Evolutionary conservation across 148 eudicot genomes (phyloP).

Genomic region (Nepenthes mirabilis): DNA sequence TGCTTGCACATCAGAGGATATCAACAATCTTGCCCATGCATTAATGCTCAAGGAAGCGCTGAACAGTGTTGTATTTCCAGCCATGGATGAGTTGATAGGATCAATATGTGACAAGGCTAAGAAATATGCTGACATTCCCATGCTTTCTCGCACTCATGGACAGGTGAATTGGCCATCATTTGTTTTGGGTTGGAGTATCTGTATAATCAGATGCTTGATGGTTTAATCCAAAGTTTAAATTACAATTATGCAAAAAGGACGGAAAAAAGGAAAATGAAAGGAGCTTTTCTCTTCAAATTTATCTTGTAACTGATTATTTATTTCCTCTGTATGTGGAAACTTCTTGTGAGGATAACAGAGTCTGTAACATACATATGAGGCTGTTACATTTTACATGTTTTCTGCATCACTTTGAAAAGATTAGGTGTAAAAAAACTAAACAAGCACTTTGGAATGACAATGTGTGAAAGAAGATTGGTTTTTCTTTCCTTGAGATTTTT

Average conservation of each 20-base stretch:
- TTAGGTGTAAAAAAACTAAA: too few species aligned
- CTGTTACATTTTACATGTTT: too few species aligned
- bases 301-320: not conserved
- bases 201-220: too few species aligned
- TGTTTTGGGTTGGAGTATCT: not conserved
- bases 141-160: constrained; percentile 98
- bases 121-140: constrained; percentile 51
- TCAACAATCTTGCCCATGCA: constrained; percentile 90
- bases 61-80: constrained; percentile 38
- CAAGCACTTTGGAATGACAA: too few species aligned
- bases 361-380: too few species aligned
- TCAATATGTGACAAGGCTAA: constrained; percentile 52
- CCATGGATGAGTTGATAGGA: constrained; percentile 55
- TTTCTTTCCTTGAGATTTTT: too few species aligned
- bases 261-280: not conserved
- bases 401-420: too few species aligned
- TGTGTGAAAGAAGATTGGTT: too few species aligned
- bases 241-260: too few species aligned
- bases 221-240: too few species aligned
- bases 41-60: constrained; percentile 82
- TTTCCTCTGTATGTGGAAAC: too few species aligned
- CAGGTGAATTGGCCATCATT: constrained; percentile 37
- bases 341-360: too few species aligned
- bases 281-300: not conserved
- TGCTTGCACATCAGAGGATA: constrained; percentile 96